These are phyloP conservation scores for Chrysosporium queenslandicum DNA, from an alignment of 2,329 filamentous ascomycete genomes.

Conservation along the genomic window DNA sequence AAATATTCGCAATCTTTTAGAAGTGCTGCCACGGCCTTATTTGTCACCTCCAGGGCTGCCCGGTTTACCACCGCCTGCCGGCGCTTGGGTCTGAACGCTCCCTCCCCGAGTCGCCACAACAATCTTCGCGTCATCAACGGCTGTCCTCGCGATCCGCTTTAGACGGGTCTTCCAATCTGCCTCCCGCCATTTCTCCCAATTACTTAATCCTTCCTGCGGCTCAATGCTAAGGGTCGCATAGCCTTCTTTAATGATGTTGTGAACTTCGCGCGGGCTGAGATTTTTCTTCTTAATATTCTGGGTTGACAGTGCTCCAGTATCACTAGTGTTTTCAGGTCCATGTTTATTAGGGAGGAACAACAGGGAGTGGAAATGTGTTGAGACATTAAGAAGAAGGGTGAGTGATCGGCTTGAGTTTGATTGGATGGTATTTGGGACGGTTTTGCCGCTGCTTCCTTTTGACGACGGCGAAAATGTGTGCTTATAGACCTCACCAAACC, in stretches of 20 bases:
- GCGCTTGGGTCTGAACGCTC: constrained; percentile 3
- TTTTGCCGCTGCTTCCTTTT: constrained; percentile 3
- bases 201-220: constrained; percentile 72
- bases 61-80: neutral
- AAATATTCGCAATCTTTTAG: too few relatives aligned
- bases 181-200: constrained; percentile 79
- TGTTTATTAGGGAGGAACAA: constrained; percentile 49
- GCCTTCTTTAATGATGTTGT: constrained; percentile 86
- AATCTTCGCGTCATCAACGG: constrained; percentile 58
- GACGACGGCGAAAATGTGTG: constrained; percentile 23
- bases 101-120: constrained; percentile 27
- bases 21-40: neutral
- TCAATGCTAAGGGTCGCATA: constrained; percentile 93
- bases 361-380: constrained; percentile 73
- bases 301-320: constrained; percentile 23
- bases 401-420: constrained; percentile 18
- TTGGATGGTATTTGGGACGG: constrained; percentile 18
- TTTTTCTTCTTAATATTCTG: constrained; percentile 42
- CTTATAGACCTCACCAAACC: constrained; percentile 70
- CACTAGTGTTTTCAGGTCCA: too few relatives aligned
- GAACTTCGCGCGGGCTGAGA: constrained; percentile 73
- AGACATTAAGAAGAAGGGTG: constrained; percentile 59
- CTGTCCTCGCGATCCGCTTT: constrained; percentile 76
- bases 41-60: neutral
- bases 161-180: constrained; percentile 72